Evolutionary conservation across 345 rosid species (phyloP).

Genomic region (Eucalyptus shirleyi): DNA sequence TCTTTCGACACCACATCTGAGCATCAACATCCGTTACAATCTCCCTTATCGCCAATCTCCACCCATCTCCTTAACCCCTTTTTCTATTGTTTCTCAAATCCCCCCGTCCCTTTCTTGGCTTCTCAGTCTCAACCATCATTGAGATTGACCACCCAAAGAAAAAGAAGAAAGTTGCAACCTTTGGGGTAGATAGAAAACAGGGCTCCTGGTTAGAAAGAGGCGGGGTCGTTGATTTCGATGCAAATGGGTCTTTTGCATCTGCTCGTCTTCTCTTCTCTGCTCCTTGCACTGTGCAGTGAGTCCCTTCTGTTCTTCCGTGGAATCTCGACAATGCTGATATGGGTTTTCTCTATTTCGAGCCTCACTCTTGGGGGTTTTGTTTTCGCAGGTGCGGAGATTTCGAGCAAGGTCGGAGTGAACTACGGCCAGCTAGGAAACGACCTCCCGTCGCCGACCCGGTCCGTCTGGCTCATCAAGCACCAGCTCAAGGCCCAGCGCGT

Average conservation of each 20-base stretch:
- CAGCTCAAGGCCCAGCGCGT: conserved; percentile 16
- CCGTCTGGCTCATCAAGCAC: conserved; percentile 1
- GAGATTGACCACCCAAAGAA: not conserved
- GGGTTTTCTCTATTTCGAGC: not conserved
- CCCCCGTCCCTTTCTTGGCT: not conserved
- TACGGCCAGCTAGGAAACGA: conserved; percentile 6
- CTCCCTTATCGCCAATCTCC: not conserved
- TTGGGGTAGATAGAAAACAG: not conserved
- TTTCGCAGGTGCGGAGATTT: conserved; percentile 1
- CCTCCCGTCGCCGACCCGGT: not conserved
- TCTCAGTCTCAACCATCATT: not conserved
- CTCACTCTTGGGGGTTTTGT: not conserved
- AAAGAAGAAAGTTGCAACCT: not conserved
- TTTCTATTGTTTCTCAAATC: not conserved
- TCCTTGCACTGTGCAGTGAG: not conserved
- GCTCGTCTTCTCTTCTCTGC: not conserved
- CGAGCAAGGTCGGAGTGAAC: not conserved
- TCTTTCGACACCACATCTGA: not conserved
- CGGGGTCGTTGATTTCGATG: not conserved
- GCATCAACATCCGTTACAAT: not conserved
- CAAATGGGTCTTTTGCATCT: not conserved
- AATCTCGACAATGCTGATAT: not conserved
- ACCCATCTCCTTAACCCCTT: not conserved
- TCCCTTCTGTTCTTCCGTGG: not conserved
- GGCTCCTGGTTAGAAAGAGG: not conserved